Base-by-base conservation (phyloP, 2,329 filamentous ascomycete genomes). In the Orbilia quercus region DNA sequence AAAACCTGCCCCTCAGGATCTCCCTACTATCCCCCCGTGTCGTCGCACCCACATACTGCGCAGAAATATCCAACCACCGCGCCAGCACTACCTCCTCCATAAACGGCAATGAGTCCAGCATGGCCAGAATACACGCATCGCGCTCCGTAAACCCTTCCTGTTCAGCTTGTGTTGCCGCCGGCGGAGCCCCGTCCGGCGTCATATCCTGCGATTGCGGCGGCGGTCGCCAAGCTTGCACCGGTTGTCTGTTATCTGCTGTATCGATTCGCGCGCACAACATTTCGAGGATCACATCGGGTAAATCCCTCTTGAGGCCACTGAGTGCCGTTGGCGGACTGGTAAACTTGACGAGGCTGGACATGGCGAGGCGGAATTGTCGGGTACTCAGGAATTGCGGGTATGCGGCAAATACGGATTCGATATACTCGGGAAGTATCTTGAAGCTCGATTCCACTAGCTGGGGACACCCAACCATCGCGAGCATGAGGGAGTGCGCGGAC, bases 291-390 rank as follows among this genome's bases (percentile, higher is more conserved):
- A 88, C 89, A 74, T 93, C 91, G 1, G 91, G 89, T n/a, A 96
- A 85, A 66, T 90, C 85, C 0, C 91, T 91, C 75, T 95, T 89
- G 3, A 85, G 85, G 50, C 87, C 88, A 34, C 90, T 88, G 42
- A 96, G 85, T 1, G 88, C 85, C 38, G 90, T 92, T 0, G 92
- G 93, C 1, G 92, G 91, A 1, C 90, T 89, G 9, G 92, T 88
- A 70, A 96, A 89, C 77, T 90, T 89, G 80, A 96, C 87, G 48
- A 96, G 83, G 1, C 91, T 94, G 79, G 90, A 91, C 83, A 96
- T 93, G 9, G 92, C 93, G 7, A 96, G 84, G 28, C 92, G 87
- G 82, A 97, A 96, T 79, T 97, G 93, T 14, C 92, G 88, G 0
- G 91, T 85, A 0, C 91, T 93, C 18, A 96, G 87, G 69, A 89